These are phyloP conservation scores for Rhododendron vialii DNA, from an alignment of 148 eudicot species.

Conservation along the genomic window DNA sequence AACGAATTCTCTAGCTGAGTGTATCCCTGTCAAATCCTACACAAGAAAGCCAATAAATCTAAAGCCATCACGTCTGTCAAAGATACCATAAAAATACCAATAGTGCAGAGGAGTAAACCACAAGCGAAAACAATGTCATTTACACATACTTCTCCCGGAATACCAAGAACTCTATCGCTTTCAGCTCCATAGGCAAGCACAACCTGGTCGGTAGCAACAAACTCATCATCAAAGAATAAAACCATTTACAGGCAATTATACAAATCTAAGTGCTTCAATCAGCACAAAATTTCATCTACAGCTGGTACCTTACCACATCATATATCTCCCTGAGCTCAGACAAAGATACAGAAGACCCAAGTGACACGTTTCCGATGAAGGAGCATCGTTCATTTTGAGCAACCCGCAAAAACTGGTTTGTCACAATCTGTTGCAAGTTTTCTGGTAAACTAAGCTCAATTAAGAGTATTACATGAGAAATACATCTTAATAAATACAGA, in stretches of 20 bases:
- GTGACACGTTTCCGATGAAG: slow-evolving; percentile 82
- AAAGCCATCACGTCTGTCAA: background rate
- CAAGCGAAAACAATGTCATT: background rate
- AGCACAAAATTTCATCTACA: background rate
- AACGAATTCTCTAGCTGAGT: slow-evolving; percentile 94
- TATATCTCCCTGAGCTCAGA: slow-evolving; percentile 83
- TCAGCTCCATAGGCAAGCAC: slow-evolving; percentile 99
- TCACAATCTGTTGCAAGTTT: slow-evolving; percentile 72
- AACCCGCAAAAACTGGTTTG: slow-evolving; percentile 85
- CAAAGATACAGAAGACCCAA: slow-evolving; percentile 76
- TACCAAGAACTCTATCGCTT: slow-evolving; percentile 81
- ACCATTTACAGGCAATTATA: background rate
- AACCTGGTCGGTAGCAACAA: slow-evolving; percentile 42
- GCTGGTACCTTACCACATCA: slow-evolving; percentile 64
- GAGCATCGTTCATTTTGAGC: slow-evolving; percentile 65
- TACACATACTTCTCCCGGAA: slow-evolving; percentile 77
- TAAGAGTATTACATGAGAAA: slow-evolving; percentile 15
- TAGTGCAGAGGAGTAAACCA: background rate
- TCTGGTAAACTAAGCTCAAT: slow-evolving; percentile 49
- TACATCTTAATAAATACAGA: background rate
- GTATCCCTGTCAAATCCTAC: slow-evolving; percentile 60
- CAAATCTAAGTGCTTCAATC: background rate
- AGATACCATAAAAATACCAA: background rate
- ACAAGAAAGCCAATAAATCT: background rate
- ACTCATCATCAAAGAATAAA: background rate